Evolutionary conservation across 495 filamentous ascomycete genomes (phyloP), one percentile per base, ranked within the genome.

Genomic region (Halenospora varia): DNA sequence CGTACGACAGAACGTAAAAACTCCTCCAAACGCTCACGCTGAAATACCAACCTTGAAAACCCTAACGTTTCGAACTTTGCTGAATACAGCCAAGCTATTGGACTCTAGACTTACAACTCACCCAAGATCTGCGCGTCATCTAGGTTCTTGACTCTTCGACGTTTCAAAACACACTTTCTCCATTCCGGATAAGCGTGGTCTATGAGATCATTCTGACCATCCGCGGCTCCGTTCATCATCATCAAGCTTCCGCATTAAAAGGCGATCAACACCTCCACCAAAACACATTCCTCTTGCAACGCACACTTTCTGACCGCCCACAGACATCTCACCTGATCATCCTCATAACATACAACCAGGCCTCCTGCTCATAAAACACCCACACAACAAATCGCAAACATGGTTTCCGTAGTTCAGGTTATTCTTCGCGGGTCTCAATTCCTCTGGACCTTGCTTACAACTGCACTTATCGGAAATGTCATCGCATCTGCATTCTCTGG

Each of bases 401-500:
- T 63, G 61, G 48, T 40, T 53, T 53, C 57, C 29, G 15, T 61
- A 9, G 50, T 23, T 2, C 62, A 64, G 46, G 17, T 61, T 24
- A n/a, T 51, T 20, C 48, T 65, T n/a, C 42, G 65, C 2, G 42
- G 23, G 11, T 48, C 25, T 3, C 55, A 88, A 79, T 85, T 88
- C 73, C 20, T 88, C 59, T 87, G 76, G 75, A 77, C 84, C n/a
- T 70, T 89, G 25, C 76, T 89, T 66, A 66, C 86, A 62, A 81
- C 87, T 70, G 79, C 85, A 19, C 74, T 90, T 23, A 63, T 86
- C 54, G 86, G 85, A 60, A 85, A 88, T 72, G 85, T 88, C 75
- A 84, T 89, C 64, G 71, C 75, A 55, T 69, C 77, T 3, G 71
- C 82, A 0, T 71, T 73, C 57, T 52, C 69, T 47, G 82, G 82